Evolutionary conservation across 495 filamentous ascomycete species (phyloP).

Genomic region (Podospora pseudoanserina): DNA sequence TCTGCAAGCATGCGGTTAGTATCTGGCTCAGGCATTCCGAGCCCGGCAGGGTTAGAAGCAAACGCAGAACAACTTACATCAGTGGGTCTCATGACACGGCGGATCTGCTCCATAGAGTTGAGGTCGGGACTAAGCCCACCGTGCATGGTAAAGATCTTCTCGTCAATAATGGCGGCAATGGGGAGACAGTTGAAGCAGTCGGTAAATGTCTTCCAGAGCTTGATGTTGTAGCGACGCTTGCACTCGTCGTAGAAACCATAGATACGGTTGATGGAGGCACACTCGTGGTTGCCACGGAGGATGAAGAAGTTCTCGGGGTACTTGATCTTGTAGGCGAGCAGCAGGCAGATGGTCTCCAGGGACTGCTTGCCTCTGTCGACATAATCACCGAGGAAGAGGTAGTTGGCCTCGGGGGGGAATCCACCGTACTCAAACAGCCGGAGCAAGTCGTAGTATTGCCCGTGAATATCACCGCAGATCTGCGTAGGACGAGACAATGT

Average conservation of each 20-base stretch:
- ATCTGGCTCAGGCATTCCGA: constrained; percentile 1
- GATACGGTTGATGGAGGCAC: constrained; percentile 99
- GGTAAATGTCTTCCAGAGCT: constrained; percentile 99
- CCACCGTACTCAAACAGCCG: constrained; percentile 98
- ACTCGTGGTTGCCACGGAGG: constrained; percentile 97
- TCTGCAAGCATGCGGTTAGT: constrained; percentile 55
- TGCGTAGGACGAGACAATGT: constrained; percentile 35
- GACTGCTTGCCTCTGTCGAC: constrained; percentile 99
- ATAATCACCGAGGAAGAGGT: constrained; percentile 98
- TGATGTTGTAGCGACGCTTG: constrained; percentile 99
- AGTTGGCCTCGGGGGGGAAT: constrained; percentile 98
- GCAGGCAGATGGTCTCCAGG: constrained; percentile 96
- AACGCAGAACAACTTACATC: constrained; percentile 60
- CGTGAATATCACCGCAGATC: constrained; percentile 99
- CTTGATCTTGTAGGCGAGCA: constrained; percentile 99
- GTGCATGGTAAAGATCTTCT: constrained; percentile 99
- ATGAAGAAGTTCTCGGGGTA: constrained; percentile 99
- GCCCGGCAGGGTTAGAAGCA: not conserved
- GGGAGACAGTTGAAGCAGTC: constrained; percentile 99
- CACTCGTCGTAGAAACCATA: constrained; percentile 99
- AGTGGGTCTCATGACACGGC: constrained; percentile 96
- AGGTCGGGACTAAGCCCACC: constrained; percentile 94
- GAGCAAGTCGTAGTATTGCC: constrained; percentile 97
- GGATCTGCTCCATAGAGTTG: constrained; percentile 99
- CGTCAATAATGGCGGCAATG: constrained; percentile 99